phyloP scores from a whole-genome alignment of 257 asterid species.

The Ilex aquifolium region DNA sequence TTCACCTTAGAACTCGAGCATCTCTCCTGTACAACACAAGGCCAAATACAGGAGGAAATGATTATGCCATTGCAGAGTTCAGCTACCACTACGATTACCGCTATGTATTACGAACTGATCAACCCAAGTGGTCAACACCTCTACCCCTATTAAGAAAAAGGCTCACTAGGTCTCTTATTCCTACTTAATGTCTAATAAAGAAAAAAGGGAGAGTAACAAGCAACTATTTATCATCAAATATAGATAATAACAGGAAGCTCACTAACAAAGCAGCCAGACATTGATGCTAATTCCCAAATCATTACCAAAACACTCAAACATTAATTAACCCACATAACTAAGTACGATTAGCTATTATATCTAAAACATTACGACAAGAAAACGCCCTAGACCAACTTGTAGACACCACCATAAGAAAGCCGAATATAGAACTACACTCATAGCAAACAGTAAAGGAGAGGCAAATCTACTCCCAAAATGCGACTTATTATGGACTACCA shows the following conservation, averaged over 20 bases:
- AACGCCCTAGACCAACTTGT: slow-evolving; percentile 38
- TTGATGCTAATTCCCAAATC: slow-evolving; percentile 5
- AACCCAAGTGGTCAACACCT: slow-evolving; percentile 20
- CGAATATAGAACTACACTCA: slow-evolving; percentile 41
- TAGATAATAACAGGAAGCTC: too few relatives aligned
- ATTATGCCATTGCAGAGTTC: slow-evolving; percentile 54
- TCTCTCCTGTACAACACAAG: slow-evolving; percentile 4
- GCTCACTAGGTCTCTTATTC: too few relatives aligned
- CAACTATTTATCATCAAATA: too few relatives aligned
- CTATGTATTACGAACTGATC: slow-evolving; percentile 46
- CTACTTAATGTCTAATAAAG: too few relatives aligned
- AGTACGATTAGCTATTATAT: slow-evolving; percentile 29
- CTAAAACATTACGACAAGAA: slow-evolving; percentile 33
- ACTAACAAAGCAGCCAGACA: too few relatives aligned
- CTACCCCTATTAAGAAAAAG: slow-evolving; percentile 14
- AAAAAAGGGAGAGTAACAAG: too few relatives aligned
- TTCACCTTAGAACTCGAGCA: too few relatives aligned
- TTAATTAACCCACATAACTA: slow-evolving; percentile 22
- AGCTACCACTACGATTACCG: slow-evolving; percentile 50
- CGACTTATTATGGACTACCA: slow-evolving; percentile 54
- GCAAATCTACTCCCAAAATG: slow-evolving; percentile 41
- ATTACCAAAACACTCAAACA: slow-evolving; percentile 25
- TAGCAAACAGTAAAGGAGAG: slow-evolving; percentile 29
- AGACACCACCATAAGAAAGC: slow-evolving; percentile 40
- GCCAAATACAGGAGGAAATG: background rate